Percentiles rank a stretch among this genome's conserved stretches.
Evolutionary conservation across 768 basidiomycete species (phyloP).

Genomic region (Megacollybia marginata): DNA sequence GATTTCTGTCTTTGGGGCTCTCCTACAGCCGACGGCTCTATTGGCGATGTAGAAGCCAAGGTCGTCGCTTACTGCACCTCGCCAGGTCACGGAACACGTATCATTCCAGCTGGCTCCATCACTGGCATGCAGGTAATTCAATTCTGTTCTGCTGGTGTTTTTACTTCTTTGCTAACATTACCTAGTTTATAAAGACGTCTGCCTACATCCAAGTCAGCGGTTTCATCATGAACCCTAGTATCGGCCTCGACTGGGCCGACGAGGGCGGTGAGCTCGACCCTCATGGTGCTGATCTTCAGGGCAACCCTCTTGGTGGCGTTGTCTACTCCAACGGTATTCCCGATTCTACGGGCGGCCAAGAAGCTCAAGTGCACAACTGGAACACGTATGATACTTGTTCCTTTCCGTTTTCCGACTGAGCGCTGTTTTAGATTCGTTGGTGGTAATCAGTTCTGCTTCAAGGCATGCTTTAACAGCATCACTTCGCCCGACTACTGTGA

Average conservation of each 20-base stretch:
- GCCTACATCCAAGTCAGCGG: conserved; percentile 58
- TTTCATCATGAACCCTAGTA: conserved; percentile 49
- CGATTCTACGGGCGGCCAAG: conserved; percentile 2
- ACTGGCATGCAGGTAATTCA: conserved; percentile 42
- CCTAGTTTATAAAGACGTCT: conserved; percentile 40
- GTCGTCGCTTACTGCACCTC: conserved; percentile 78
- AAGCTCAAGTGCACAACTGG: conserved; percentile 61
- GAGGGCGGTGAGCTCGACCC: conserved; percentile 75
- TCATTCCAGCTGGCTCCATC: conserved; percentile 63
- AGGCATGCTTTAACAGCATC: conserved; percentile 52
- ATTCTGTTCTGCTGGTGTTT: no score
- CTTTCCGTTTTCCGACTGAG: not conserved
- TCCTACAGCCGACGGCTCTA: conserved; percentile 36
- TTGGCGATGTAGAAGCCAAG: conserved; percentile 62
- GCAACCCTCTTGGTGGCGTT: conserved; percentile 75
- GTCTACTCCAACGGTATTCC: conserved; percentile 49
- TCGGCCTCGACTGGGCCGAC: conserved; percentile 48
- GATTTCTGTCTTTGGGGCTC: conserved; percentile 72
- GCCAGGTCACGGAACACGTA: conserved; percentile 59
- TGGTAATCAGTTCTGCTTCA: conserved; percentile 56
- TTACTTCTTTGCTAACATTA: no score
- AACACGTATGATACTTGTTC: conserved; percentile 39
- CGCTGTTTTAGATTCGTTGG: conserved; percentile 59
- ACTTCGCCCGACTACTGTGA: conserved; percentile 52
- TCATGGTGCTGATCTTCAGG: conserved; percentile 52